Base-by-base conservation (phyloP, 73 alveolate species). In the Paramecium tetraurelia region DNA sequence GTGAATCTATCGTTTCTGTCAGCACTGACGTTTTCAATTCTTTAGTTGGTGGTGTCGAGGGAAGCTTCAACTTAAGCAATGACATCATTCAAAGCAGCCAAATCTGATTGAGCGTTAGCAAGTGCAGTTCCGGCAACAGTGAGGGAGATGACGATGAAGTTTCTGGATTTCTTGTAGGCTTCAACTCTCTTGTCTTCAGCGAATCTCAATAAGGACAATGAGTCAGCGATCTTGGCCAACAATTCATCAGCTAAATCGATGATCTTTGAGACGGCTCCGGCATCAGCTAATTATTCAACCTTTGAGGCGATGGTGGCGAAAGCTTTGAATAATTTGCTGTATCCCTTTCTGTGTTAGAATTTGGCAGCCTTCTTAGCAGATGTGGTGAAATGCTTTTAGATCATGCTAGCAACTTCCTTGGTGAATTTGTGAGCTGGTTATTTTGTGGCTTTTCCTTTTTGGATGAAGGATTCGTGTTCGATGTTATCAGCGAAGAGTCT, bases 181-280 rank as follows among this genome's bases (percentile, higher is more conserved):
- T 80, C 70, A 46, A 80, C 90, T 80, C 90, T 80, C 90, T 80
- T 80, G 68, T 80, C 90, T 80, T 80, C 90, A 80, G 90, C 90
- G 53, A 80, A 80, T 80, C 90, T 80, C 72, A 31, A 33, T 22
- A 80, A 43, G 71, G 90, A 44, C 12, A 80, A 43, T 41, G 90
- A 80, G 18, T 80, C 90, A 80, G 90, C 70, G 21, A 80, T 80
- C 90, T 80, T 80, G 41, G 36, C 75, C 14, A 80, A 80, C 5
- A 80, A 43, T 80, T 80, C 90, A n/a, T 80, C 90, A 22, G 76
- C 70, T 80, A 80, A 80, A 14, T 80, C 70, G 16, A 80, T 80
- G 90, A 80, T 80, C 46, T 48, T 80, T 80, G 27, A 33, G 72
- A 80, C 90, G 12, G 90, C 90, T 41, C 90, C 90, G 4, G 90